Evolutionary conservation across 1,284 basidiomycete genomes (phyloP), one percentile per base, ranked within the genome.

Genomic region (Schizophyllum amplum): DNA sequence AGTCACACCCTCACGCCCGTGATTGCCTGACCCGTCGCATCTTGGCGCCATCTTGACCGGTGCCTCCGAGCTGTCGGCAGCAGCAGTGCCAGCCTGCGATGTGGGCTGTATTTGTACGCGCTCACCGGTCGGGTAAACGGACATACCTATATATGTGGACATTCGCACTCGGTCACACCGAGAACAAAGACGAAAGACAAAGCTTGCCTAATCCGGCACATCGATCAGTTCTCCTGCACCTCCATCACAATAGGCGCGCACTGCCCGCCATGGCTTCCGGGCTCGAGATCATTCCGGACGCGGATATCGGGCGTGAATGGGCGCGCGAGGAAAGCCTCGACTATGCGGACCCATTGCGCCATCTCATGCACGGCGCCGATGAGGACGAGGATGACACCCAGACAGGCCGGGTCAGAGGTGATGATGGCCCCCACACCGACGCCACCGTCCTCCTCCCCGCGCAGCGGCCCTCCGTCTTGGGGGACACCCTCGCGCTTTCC

Each of bases 311-410:
- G 33, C 33, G 33, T 42, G 33, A 42, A 42, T 13, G 33, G 7
- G 33, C 11, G 17, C 2, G 11, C 11, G 78, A 84, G 56, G 84
- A 88, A 62, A 65, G 69, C 21, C 76, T 86, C 24, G 83, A 87
- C 66, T 64, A 66, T 17, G 66, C 75, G 49, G 81, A 87, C 63
- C 86, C 86, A 51, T 76, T 89, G 55, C 77, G 82, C 27, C 86
- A 87, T 70, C 75, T 86, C 63, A 79, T 79, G 70, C 67, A 73
- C 24, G 70, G 73, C 56, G 63, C 58, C 25, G 61, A 62, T 46
- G 56, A 65, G 27, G 62, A 65, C 63, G 46, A 26, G 20, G 56
- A 63, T 21, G 58, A 62, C 25, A 64, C 67, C 57, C 59, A 55
- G 60, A 61, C n/a, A n/a, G n/a, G n/a, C n/a, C n/a, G n/a, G n/a